phyloP scores from a whole-genome alignment of 306 rosid genomes.

The Vicia faba region DNA sequence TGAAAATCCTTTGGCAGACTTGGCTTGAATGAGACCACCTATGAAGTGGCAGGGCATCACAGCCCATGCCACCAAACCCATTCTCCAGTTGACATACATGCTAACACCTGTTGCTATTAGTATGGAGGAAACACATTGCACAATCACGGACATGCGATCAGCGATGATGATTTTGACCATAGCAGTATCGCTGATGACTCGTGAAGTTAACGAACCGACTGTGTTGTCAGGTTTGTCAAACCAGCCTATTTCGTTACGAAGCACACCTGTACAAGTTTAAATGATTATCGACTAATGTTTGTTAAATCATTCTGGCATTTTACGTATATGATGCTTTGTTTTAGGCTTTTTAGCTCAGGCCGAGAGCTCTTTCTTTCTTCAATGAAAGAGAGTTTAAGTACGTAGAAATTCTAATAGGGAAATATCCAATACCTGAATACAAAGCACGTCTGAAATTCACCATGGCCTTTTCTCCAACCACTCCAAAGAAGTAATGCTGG shows the following conservation, averaged over 20 bases:
- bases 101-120: slow-evolving; percentile 84
- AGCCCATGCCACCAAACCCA: slow-evolving; percentile 92
- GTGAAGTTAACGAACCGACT: slow-evolving; percentile 70
- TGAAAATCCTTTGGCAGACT: slow-evolving; percentile 86
- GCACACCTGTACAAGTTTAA: slow-evolving; percentile 59
- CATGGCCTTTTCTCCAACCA: slow-evolving; percentile 91
- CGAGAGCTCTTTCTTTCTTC: background rate
- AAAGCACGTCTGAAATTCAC: slow-evolving; percentile 63
- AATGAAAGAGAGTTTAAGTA: slow-evolving; percentile 12
- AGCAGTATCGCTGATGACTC: slow-evolving; percentile 73
- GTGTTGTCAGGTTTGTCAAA: slow-evolving; percentile 81
- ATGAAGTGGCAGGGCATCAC: slow-evolving; percentile 99
- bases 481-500: slow-evolving; percentile 86
- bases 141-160: slow-evolving; percentile 83
- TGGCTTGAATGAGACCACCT: slow-evolving; percentile 90
- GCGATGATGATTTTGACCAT: slow-evolving; percentile 82
- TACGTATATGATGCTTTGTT: slow-evolving; percentile 13
- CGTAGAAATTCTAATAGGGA: slow-evolving; percentile 17
- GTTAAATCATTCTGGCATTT: slow-evolving; percentile 16
- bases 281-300: background rate
- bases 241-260: slow-evolving; percentile 80
- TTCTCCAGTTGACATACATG: slow-evolving; percentile 79
- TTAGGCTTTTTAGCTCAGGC: slow-evolving; percentile 19
- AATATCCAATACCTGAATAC: slow-evolving; percentile 62
- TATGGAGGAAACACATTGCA: slow-evolving; percentile 85